Conservation (phyloP, 2,329 filamentous ascomycete species). For the Calonectria multiphialidica region DNA sequence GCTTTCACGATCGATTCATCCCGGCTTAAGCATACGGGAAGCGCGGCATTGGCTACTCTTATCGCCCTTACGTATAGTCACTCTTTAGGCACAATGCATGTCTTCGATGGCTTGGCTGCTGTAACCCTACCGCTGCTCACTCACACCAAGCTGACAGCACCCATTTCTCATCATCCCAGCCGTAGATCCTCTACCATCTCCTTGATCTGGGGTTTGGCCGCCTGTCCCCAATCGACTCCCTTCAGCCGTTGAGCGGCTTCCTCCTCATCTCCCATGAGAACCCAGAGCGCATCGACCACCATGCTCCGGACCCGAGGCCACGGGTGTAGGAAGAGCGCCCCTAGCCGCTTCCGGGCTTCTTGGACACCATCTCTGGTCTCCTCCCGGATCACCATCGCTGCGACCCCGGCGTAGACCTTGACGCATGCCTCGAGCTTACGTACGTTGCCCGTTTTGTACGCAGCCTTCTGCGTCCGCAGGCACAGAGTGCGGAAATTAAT, state of each 20-base stretch:
- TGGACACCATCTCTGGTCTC: conserved; percentile 58
- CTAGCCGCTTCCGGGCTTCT: conserved; percentile 75
- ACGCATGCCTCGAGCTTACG: conserved; percentile 85
- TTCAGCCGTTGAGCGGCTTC: conserved; percentile 53
- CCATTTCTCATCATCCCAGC: conserved; percentile 41
- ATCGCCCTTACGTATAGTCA: conserved; percentile 15
- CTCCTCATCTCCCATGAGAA: conserved; percentile 49
- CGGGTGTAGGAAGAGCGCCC: conserved; percentile 81
- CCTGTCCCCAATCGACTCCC: conserved; percentile 69
- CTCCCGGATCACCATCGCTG: conserved; percentile 48
- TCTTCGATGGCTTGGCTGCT: conserved; percentile 21
- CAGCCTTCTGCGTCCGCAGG: conserved; percentile 78
- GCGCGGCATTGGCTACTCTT: conserved; percentile 8
- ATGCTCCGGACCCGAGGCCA: conserved; percentile 79
- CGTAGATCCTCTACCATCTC: conserved; percentile 57
- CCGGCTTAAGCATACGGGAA: conserved; percentile 8
- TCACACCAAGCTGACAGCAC: conserved; percentile 12
- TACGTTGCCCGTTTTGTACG: conserved; percentile 86
- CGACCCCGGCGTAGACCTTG: conserved; percentile 81
- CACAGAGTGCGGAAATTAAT: conserved; percentile 71
- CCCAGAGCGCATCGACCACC: conserved; percentile 73
- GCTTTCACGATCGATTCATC: conserved; percentile 17
- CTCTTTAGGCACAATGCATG: conserved; percentile 38
- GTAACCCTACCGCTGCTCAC: conserved; percentile 16
- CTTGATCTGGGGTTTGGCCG: conserved; percentile 61